Base-by-base conservation (phyloP, 176 grass and related monocot species). In the bread wheat (Triticum aestivum) region DNA sequence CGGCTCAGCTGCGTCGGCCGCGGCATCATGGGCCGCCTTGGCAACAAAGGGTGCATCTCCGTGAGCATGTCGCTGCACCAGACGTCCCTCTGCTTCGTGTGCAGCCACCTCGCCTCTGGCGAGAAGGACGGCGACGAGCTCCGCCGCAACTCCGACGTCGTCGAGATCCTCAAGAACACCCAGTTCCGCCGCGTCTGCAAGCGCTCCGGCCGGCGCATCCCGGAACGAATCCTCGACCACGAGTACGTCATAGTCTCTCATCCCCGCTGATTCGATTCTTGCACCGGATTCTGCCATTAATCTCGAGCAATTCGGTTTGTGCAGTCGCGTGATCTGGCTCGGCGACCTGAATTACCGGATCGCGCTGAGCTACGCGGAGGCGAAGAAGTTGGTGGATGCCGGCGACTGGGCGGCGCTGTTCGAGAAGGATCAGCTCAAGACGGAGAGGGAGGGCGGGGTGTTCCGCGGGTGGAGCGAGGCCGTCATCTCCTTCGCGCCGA, bases 91-190 rank as follows among this genome's bases (percentile, higher is more conserved):
- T 98, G 96, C 86, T 98, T 98, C 64, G 91, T 95, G 15, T 98
- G 96, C 88, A 98, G 93, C 85, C 93, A 98, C 87, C 84, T 98
- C 82, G 93, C 96, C 23, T 98, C 96, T 18, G 96, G 96, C 6
- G 96, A 98, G 86, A 98, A 98, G 86, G 96, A 95, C 92, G 93
- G 96, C 4, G 96, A 98, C 73, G 96, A 98, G 77, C 44, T 95
- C 26, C 75, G 79, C 67, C 85, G 96, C 76, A 98, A 98, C 69
- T 87, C 87, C 32, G 96, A 98, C 86, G 96, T 98, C 49, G 62
- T 89, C 18, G 91, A 94, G 87, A 98, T 98, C 85, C 83, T 98
- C 58, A 98, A 88, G 82, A 85, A 92, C 84, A 95, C 96, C 5
- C 91, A 89, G 84, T 98, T 98, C 63, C 74, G 42, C 9, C 65